A percentile compares a stretch with the other conserved stretches of the same genome.
Conservation (phyloP, 768 basidiomycete species). For the Lentinula sp. region DNA sequence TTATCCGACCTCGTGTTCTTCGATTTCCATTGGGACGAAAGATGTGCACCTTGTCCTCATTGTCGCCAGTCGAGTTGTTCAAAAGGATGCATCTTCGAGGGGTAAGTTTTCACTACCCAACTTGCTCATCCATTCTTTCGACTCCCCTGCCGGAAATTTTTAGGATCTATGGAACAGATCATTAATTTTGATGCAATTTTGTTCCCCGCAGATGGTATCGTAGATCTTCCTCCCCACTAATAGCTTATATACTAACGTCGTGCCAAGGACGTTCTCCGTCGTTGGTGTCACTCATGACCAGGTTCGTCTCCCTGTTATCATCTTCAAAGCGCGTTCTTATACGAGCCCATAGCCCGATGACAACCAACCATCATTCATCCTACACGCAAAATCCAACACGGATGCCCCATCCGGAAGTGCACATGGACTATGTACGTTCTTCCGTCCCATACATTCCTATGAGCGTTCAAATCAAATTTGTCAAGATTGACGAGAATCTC, state of each 20-base stretch:
- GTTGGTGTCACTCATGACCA: conserved; percentile 70
- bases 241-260: neutral
- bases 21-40: conserved; percentile 1
- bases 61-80: conserved; percentile 17
- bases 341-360: conserved; percentile 29
- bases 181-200: conserved; percentile 64
- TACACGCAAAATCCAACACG: conserved; percentile 44
- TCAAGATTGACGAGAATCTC: conserved; percentile 62
- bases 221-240: neutral
- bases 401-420: conserved; percentile 78
- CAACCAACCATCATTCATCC: conserved; percentile 36
- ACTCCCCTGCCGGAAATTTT: conserved; percentile 1
- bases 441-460: neutral
- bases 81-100: neutral
- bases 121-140: conserved; percentile 1
- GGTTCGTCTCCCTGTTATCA: conserved; percentile 26
- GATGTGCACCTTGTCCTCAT: conserved; percentile 8
- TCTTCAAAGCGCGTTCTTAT: neutral
- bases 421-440: conserved; percentile 67
- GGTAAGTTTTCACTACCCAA: neutral
- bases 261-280: conserved; percentile 59
- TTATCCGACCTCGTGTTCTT: conserved; percentile 28
- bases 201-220: conserved; percentile 64
- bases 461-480: neutral
- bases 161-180: conserved; percentile 53